Evolutionary conservation across 176 grass and related monocot species (phyloP).

Genomic region (Pharus latifolius): DNA sequence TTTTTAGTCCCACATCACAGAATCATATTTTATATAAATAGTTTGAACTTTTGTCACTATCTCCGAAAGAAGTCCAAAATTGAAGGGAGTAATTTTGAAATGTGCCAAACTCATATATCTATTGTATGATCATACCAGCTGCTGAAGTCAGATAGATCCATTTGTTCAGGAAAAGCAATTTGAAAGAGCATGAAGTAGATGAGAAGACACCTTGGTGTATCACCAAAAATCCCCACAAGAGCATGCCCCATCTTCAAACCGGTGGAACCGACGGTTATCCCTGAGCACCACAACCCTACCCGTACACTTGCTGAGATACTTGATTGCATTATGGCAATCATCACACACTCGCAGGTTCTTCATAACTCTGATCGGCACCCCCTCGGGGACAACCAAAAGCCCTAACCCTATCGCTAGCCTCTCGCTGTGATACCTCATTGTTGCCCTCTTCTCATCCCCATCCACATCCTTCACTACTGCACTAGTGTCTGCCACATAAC

Average conservation of each 20-base stretch:
- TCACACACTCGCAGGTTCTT: constrained; percentile 88
- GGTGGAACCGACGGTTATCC: constrained; percentile 78
- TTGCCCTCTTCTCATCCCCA: constrained; percentile 48
- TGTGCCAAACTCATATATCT: not conserved
- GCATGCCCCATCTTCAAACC: constrained; percentile 69
- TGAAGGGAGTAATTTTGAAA: not conserved
- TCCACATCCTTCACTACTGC: constrained; percentile 67
- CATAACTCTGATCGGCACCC: constrained; percentile 77
- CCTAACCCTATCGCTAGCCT: constrained; percentile 84
- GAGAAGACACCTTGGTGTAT: not conserved
- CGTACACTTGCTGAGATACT: constrained; percentile 84
- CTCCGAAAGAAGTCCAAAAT: not conserved
- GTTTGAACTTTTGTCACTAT: not conserved
- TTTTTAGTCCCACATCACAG: not conserved
- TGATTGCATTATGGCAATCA: constrained; percentile 91
- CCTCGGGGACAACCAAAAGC: constrained; percentile 64
- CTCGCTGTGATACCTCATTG: constrained; percentile 87
- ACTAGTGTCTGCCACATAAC: constrained; percentile 74
- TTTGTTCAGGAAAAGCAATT: not conserved
- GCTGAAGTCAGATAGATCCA: not conserved
- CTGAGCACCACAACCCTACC: constrained; percentile 62
- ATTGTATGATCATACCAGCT: not conserved
- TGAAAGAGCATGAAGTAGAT: not conserved
- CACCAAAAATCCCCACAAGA: constrained; percentile 93
- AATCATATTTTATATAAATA: not conserved